Percentiles rank a stretch among this genome's conserved stretches.
Evolutionary conservation across 2,329 filamentous ascomycete species (phyloP).

Genomic region (Didymella segeticola): DNA sequence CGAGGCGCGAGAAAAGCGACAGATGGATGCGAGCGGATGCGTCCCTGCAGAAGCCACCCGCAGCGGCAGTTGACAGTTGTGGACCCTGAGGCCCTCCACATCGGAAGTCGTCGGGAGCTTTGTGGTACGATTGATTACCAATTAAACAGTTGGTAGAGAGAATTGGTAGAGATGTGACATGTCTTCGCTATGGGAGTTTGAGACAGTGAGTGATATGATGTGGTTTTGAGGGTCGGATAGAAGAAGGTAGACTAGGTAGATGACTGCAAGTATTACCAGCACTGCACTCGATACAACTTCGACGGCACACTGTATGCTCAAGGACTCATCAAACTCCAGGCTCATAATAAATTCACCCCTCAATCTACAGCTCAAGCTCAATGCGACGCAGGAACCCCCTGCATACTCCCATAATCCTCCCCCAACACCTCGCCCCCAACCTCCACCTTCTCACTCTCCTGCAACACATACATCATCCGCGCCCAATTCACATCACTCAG

Average conservation of each 20-base stretch:
- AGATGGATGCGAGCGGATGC: too few relatives aligned
- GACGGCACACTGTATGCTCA: too few relatives aligned
- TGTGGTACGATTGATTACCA: constrained; percentile 16
- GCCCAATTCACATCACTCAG: constrained; percentile 35
- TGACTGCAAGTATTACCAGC: too few relatives aligned
- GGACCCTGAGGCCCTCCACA: constrained; percentile 7
- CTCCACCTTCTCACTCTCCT: constrained; percentile 35
- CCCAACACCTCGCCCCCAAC: constrained; percentile 31
- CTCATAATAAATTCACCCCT: neutral
- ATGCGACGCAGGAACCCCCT: constrained; percentile 38
- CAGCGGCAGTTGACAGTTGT: neutral
- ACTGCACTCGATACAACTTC: too few relatives aligned
- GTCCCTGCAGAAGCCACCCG: constrained; percentile 2
- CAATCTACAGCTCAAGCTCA: too few relatives aligned
- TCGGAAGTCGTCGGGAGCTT: constrained; percentile 14
- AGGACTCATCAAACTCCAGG: neutral
- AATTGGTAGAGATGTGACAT: too few relatives aligned
- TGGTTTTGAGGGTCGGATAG: too few relatives aligned
- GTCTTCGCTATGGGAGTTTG: too few relatives aligned
- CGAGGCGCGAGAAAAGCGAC: neutral
- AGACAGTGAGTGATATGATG: too few relatives aligned
- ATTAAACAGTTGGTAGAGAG: too few relatives aligned
- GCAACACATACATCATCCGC: constrained; percentile 43
- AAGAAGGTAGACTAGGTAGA: too few relatives aligned
- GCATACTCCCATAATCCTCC: constrained; percentile 42